These are phyloP conservation scores for Trebouxia sp. DNA, from an alignment of 139 green algal genomes.

Conservation along the genomic window DNA sequence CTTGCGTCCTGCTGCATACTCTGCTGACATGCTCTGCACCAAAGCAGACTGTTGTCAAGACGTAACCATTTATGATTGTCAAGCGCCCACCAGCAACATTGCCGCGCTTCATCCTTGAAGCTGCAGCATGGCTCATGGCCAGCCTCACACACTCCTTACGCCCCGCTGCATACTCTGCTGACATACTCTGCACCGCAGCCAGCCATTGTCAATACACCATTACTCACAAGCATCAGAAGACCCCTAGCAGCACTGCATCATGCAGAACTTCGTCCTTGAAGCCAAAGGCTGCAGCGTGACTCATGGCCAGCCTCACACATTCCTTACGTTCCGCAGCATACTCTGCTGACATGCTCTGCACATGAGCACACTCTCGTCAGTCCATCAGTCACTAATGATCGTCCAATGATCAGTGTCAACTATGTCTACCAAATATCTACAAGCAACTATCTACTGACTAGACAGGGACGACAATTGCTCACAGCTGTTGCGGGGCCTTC, in stretches of 20 bases:
- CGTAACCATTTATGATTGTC: no score
- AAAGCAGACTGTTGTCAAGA: no score
- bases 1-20: conserved; percentile 30
- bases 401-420: no score
- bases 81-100: conserved; percentile 69
- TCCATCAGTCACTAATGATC: no score
- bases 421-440: no score
- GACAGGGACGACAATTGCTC: no score
- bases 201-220: no score
- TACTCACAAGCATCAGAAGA: no score
- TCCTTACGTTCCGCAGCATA: conserved; percentile 34
- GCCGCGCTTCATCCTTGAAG: conserved; percentile 53
- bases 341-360: conserved; percentile 26
- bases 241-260: conserved; percentile 66
- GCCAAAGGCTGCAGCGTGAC: conserved; percentile 28
- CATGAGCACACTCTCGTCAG: background rate
- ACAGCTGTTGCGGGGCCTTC: no score
- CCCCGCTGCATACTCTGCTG: conserved; percentile 21
- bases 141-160: conserved; percentile 33
- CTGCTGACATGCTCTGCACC: conserved; percentile 17
- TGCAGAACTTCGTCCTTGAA: conserved; percentile 58
- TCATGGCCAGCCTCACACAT: conserved; percentile 23
- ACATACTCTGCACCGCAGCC: conserved; percentile 26
- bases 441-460: no score
- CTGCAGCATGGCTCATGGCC: conserved; percentile 14